Evolutionary conservation across 305 asterid genomes (phyloP).

Genomic region (Solanum hybrid): DNA sequence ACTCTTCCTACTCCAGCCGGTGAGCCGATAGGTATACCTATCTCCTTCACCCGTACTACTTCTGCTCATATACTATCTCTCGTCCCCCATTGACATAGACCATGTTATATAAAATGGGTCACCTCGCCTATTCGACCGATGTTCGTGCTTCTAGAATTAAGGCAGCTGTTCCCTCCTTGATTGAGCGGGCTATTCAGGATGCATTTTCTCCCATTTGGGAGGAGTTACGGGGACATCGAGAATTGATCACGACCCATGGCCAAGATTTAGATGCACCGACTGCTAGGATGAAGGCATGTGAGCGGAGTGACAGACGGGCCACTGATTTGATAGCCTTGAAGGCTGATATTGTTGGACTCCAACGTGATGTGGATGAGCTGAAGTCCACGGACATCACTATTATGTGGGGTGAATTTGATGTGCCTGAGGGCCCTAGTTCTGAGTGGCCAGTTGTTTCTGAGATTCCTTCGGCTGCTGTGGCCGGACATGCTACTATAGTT

Average conservation of each 20-base stretch:
- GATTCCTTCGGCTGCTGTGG: background rate
- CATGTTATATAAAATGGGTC: background rate
- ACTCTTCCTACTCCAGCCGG: background rate
- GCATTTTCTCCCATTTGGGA: background rate
- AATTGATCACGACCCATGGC: background rate
- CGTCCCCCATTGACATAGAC: too few species aligned
- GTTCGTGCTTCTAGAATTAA: background rate
- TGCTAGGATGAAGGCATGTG: background rate
- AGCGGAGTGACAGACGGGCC: background rate
- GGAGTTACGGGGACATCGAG: background rate
- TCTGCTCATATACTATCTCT: background rate
- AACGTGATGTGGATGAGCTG: background rate
- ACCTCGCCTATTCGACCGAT: background rate
- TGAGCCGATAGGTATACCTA: background rate
- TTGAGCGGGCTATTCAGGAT: background rate
- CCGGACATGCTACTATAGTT: background rate
- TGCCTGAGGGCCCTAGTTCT: background rate
- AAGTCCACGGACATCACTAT: background rate
- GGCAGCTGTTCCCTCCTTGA: background rate
- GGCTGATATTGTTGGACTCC: background rate
- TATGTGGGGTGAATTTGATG: background rate
- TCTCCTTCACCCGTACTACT: background rate
- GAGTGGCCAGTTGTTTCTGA: background rate
- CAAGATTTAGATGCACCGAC: background rate
- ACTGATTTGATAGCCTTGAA: background rate